Evolutionary conservation across 139 green algal species (phyloP), one percentile per base, ranked within the genome.

Genomic region (Spirogloea muscicola): DNA sequence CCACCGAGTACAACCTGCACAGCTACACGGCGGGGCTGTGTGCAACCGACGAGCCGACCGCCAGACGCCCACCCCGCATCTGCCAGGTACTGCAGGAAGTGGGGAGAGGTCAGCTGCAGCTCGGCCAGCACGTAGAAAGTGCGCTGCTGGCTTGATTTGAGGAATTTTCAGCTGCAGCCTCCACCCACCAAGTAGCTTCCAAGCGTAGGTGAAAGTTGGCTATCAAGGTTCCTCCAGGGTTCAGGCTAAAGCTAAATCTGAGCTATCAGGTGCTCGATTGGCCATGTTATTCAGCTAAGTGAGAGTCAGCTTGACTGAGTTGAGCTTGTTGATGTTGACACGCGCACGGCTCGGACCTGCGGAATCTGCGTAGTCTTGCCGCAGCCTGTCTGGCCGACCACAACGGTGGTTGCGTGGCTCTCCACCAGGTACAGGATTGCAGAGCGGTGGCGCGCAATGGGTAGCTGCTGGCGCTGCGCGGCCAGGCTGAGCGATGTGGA

Each of bases 71-170:
- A 74, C 2, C 80, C 80, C 34, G 84, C 85, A 33, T 88, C 72
- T 25, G 81, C 61, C 27, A 91, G 55, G 65, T 85, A 90, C 69
- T 91, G 86, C 10, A 16, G 57, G 46, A 55, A 31, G 21, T 55
- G 46, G 46, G 46, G n/a, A n/a, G n/a, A n/a, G n/a, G n/a, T n/a
- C n/a, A n/a, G n/a, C n/a, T n/a, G n/a, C n/a, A n/a, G n/a, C n/a
- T n/a, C n/a, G n/a, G n/a, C n/a, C n/a, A n/a, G n/a, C n/a, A n/a
- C n/a, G n/a, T n/a, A n/a, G n/a, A n/a, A n/a, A n/a, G n/a, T n/a
- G n/a, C n/a, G n/a, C n/a, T n/a, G n/a, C n/a, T n/a, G n/a, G n/a
- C n/a, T n/a, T n/a, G n/a, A n/a, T n/a, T n/a, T n/a, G n/a, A n/a
- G n/a, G n/a, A n/a, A n/a, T n/a, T n/a, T n/a, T n/a, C n/a, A n/a